phyloP scores from a whole-genome alignment of 805 yeast species.

The Debaryomyces hansenii region DNA sequence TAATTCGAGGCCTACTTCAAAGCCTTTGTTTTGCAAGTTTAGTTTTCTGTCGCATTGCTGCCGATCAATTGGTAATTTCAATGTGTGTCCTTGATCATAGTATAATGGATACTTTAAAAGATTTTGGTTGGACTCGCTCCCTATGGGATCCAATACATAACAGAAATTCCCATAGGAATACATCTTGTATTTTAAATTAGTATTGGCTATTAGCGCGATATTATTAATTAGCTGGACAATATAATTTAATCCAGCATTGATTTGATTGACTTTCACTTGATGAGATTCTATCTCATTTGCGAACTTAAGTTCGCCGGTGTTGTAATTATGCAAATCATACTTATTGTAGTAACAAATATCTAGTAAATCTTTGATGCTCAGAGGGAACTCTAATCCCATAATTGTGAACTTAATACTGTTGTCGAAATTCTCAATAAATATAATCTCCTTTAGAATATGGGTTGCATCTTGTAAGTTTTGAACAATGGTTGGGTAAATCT shows the following conservation, averaged over 20 bases:
- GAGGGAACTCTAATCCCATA: slow-evolving; percentile 36
- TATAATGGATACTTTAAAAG: slow-evolving; percentile 23
- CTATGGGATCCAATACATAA: slow-evolving; percentile 21
- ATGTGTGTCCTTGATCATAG: slow-evolving; percentile 22
- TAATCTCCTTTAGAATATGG: slow-evolving; percentile 19
- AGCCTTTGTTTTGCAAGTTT: slow-evolving; percentile 18
- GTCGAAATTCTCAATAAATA: slow-evolving; percentile 25
- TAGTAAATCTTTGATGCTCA: slow-evolving; percentile 27
- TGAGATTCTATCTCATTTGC: slow-evolving; percentile 9
- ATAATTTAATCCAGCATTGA: slow-evolving; percentile 33
- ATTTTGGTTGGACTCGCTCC: not conserved
- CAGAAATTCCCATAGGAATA: slow-evolving; percentile 18
- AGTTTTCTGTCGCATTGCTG: slow-evolving; percentile 3
- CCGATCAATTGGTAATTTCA: slow-evolving; percentile 11
- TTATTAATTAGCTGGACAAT: slow-evolving; percentile 27
- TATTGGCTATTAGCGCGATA: slow-evolving; percentile 25
- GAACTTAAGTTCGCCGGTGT: slow-evolving; percentile 5
- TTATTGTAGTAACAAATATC: slow-evolving; percentile 27
- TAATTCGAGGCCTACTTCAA: slow-evolving; percentile 34
- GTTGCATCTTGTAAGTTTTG: slow-evolving; percentile 13
- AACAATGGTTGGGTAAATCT: slow-evolving; percentile 23
- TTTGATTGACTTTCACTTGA: slow-evolving; percentile 16
- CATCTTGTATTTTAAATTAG: slow-evolving; percentile 30
- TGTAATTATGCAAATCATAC: slow-evolving; percentile 5
- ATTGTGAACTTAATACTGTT: slow-evolving; percentile 26